Evolutionary conservation across 495 filamentous ascomycete genomes (phyloP).

Genomic region (Pyrenula aspistea): DNA sequence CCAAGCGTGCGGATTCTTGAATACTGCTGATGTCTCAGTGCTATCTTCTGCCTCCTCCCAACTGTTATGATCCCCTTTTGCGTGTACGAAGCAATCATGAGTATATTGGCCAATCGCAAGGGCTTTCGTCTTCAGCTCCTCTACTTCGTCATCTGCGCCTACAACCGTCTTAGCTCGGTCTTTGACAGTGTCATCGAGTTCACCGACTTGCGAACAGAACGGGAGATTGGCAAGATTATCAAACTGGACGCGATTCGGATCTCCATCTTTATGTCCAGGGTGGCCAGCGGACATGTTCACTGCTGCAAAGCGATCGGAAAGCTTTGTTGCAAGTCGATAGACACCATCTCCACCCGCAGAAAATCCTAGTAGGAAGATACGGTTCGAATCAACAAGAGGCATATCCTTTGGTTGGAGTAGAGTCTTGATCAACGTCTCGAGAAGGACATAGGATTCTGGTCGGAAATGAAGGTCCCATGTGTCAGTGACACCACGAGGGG

Average conservation of each 20-base stretch:
- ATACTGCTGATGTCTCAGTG: background rate
- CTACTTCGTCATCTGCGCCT: background rate
- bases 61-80: background rate
- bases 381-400: background rate
- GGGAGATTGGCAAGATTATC: background rate
- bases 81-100: background rate
- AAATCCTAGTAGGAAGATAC: background rate
- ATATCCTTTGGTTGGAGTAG: background rate
- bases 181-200: background rate
- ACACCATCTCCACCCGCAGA: background rate
- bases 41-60: background rate
- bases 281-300: background rate
- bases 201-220: background rate
- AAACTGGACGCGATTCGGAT: background rate
- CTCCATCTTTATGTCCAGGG: too few species aligned
- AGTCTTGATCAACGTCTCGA: background rate
- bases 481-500: background rate
- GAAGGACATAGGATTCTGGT: background rate
- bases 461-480: background rate
- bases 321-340: background rate
- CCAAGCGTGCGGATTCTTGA: background rate
- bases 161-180: background rate
- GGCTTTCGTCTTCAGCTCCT: background rate
- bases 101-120: background rate
- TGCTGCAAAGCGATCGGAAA: background rate